Base-by-base conservation (phyloP, 129 eudicot genomes). In the Kitagawia praeruptora region DNA sequence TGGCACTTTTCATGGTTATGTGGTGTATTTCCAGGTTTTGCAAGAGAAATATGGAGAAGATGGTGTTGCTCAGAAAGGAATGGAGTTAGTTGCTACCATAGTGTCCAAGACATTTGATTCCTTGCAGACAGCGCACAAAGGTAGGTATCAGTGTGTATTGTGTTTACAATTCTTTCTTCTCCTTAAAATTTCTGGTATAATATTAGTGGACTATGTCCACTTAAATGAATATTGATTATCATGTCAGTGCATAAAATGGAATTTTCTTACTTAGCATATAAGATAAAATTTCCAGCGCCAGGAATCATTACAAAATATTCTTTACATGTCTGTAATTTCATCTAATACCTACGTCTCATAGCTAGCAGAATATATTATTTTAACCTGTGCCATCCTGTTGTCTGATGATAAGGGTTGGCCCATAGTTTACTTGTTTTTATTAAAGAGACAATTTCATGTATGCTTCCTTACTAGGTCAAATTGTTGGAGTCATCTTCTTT, bases 1-100 rank as follows among this genome's bases (percentile, higher is more conserved):
- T 77, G 66, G 45, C 75, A 74, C 15, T 66, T 70, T 63, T 58
- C 37, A 74, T 63, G 70, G 39, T 9, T 54, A 5, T 71, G 45
- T 54, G 78, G 63, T 75, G 72, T 66, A 66, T 54, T 81, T 77
- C 39, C 85, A 95, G 97, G 89, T 84, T 80, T 82, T 95, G 82
- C 88, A 75, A 84, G 91, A 90, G 79, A 87, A 88, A 51, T 95
- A 95, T 89, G 96, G 93, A 85, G 72, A 83, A 80, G 81, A 86
- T 56, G 96, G 89, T 15, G 79, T 88, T 80, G 86, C 91, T 66
- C 80, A 82, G 74, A 77, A 87, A 81, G 98, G 89, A 78, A 54
- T 83, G 77, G 91, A 92, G 75, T 80, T 95, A 76, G 83, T 90
- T 31, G 80, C 82, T 82, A 83, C 81, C 42, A 73, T 89, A 77